Conservation (phyloP, 2,329 filamentous ascomycete species). For the Tolypocladium pustulatum region DNA sequence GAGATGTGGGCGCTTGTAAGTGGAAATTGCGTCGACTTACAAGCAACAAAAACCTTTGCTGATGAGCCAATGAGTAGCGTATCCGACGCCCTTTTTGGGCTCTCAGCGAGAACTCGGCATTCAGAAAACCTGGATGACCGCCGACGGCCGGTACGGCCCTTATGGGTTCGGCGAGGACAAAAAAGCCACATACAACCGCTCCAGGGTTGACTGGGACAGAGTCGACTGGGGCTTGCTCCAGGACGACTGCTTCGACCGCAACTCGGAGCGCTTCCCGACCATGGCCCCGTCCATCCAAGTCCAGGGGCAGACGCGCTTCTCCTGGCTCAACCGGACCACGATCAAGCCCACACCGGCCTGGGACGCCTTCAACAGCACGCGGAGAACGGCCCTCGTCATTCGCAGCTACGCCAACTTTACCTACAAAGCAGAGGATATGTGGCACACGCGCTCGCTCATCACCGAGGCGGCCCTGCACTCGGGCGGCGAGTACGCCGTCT, state of each 20-base stretch:
- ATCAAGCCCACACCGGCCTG: conserved; percentile 9
- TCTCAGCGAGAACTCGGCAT: conserved; percentile 18
- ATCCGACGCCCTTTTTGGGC: conserved; percentile 18
- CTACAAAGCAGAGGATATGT: conserved; percentile 50
- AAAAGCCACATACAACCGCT: conserved; percentile 10
- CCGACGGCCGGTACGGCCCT: conserved; percentile 14
- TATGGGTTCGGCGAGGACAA: conserved; percentile 20
- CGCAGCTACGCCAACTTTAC: conserved; percentile 32
- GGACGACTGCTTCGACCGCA: conserved; percentile 30
- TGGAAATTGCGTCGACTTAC: not conserved
- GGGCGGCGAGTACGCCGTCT: conserved; percentile 53
- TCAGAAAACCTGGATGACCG: conserved; percentile 18
- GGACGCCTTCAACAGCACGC: conserved; percentile 16
- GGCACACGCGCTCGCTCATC: conserved; percentile 54
- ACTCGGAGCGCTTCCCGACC: conserved; percentile 36
- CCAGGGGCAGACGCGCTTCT: conserved; percentile 7
- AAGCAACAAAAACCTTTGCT: not conserved
- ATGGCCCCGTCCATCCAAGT: conserved; percentile 1
- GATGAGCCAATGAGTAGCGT: conserved; percentile 8
- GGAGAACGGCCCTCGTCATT: conserved; percentile 13
- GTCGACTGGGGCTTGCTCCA: conserved; percentile 24
- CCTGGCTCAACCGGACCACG: conserved; percentile 7
- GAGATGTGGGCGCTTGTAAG: not conserved
- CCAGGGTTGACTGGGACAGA: conserved; percentile 17
- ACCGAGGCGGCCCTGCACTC: conserved; percentile 49